Percentiles rank a stretch among this genome's conserved stretches.
phyloP scores from a whole-genome alignment of 805 yeast genomes.

The Kodamaea lidongshanica region DNA sequence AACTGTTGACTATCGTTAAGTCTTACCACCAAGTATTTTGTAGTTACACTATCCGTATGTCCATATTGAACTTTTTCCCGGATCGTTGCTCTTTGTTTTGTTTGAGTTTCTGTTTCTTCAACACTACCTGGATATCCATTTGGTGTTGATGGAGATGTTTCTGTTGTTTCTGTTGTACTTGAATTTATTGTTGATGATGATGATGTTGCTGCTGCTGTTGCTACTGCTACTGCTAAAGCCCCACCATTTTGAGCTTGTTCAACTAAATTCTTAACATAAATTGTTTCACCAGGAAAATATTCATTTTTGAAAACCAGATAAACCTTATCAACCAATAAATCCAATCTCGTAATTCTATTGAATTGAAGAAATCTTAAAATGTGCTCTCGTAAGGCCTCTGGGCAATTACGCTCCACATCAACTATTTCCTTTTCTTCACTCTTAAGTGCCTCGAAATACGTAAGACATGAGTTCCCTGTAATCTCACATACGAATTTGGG shows the following conservation, averaged over 20 bases:
- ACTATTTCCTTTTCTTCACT: slow-evolving; percentile 55
- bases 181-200: too few species aligned
- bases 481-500: slow-evolving; percentile 91
- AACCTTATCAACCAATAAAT: slow-evolving; percentile 81
- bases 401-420: slow-evolving; percentile 74
- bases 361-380: slow-evolving; percentile 81
- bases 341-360: slow-evolving; percentile 74
- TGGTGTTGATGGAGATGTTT: background rate
- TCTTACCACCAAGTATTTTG: slow-evolving; percentile 66
- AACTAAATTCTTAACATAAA: slow-evolving; percentile 42
- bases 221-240: too few species aligned
- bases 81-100: slow-evolving; percentile 52
- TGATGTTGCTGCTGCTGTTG: too few species aligned
- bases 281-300: slow-evolving; percentile 87
- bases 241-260: too few species aligned
- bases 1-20: slow-evolving; percentile 48
- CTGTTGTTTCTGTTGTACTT: too few species aligned
- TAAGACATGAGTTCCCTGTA: slow-evolving; percentile 86
- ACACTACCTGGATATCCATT: slow-evolving; percentile 3
- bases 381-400: slow-evolving; percentile 88
- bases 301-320: slow-evolving; percentile 71
- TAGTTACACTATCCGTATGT: slow-evolving; percentile 33
- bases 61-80: slow-evolving; percentile 83
- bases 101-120: slow-evolving; percentile 6
- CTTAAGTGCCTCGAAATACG: slow-evolving; percentile 81